Evolutionary conservation across 345 rosid species (phyloP).

Genomic region (Jatropha curcas): DNA sequence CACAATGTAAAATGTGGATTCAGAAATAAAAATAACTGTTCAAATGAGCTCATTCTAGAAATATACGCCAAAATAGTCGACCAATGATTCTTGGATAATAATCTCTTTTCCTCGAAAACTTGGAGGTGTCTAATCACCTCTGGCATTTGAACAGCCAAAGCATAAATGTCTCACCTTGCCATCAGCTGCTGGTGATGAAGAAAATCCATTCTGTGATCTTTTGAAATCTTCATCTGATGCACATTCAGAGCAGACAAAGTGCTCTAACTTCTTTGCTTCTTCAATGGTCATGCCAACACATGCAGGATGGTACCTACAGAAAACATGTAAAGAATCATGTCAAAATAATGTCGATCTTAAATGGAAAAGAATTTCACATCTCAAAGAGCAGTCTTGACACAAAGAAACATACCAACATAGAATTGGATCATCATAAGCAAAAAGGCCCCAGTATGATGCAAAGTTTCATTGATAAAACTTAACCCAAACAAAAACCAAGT

Average conservation of each 20-base stretch:
- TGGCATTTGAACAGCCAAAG: not conserved
- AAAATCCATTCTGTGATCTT: constrained; percentile 67
- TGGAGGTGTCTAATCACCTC: not conserved
- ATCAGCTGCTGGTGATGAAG: constrained; percentile 48
- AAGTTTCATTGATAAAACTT: not conserved
- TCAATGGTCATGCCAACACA: constrained; percentile 84
- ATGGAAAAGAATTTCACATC: not conserved
- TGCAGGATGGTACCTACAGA: constrained; percentile 82
- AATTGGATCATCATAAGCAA: too few species aligned
- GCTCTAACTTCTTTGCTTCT: constrained; percentile 75
- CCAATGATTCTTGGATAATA: not conserved
- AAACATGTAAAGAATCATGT: constrained; percentile 6
- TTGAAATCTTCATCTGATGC: constrained; percentile 52
- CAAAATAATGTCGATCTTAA: not conserved
- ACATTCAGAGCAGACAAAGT: constrained; percentile 75
- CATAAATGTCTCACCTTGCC: constrained; percentile 41
- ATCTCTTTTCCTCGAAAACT: not conserved
- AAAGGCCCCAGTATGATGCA: not conserved
- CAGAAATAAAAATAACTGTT: not conserved
- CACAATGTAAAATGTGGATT: not conserved
- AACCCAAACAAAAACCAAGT: not conserved
- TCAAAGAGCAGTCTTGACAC: not conserved
- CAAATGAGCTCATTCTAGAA: not conserved
- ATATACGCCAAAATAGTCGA: not conserved
- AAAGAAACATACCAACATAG: not conserved